Conservation (phyloP, 805 yeast genomes). For the Starmerella ratchasimensis region DNA sequence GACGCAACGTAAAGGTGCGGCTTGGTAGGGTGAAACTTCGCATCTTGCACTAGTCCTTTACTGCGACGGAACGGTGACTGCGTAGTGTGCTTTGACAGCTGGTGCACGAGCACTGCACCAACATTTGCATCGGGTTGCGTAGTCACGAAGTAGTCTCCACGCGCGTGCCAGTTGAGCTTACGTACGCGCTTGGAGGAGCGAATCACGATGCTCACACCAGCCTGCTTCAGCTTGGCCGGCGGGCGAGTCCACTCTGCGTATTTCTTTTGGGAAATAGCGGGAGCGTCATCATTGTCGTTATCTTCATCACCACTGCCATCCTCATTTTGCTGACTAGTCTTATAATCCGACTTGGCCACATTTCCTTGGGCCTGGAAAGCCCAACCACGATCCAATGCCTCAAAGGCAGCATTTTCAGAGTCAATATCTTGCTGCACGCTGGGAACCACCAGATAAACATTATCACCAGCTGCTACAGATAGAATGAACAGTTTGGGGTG, state of each 20-base stretch:
- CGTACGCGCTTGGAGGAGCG: constrained; percentile 54
- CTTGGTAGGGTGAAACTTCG: constrained; percentile 90
- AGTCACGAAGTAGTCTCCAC: constrained; percentile 91
- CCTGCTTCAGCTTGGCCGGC: constrained; percentile 39
- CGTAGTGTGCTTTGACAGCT: constrained; percentile 81
- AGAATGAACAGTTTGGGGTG: constrained; percentile 64
- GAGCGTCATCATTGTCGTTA: constrained; percentile 28
- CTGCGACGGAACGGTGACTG: constrained; percentile 92
- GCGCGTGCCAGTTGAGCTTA: constrained; percentile 86
- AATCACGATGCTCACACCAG: constrained; percentile 63
- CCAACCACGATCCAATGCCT: constrained; percentile 78
- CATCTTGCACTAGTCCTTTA: constrained; percentile 89
- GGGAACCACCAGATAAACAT: constrained; percentile 66
- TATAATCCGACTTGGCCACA: constrained; percentile 12
- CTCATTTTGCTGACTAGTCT: constrained; percentile 3
- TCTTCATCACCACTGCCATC: constrained; percentile 14
- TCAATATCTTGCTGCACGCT: constrained; percentile 75
- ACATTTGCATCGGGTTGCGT: constrained; percentile 91
- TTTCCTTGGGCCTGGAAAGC: constrained; percentile 45
- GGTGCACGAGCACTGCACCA: constrained; percentile 84
- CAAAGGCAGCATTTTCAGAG: constrained; percentile 65
- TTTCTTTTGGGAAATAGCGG: constrained; percentile 23
- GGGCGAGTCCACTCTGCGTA: constrained; percentile 74
- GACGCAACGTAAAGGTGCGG: constrained; percentile 90
- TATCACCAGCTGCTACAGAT: constrained; percentile 74